Base-by-base conservation (phyloP, 164 flowering plant genomes). In the Aristolochia californica region DNA sequence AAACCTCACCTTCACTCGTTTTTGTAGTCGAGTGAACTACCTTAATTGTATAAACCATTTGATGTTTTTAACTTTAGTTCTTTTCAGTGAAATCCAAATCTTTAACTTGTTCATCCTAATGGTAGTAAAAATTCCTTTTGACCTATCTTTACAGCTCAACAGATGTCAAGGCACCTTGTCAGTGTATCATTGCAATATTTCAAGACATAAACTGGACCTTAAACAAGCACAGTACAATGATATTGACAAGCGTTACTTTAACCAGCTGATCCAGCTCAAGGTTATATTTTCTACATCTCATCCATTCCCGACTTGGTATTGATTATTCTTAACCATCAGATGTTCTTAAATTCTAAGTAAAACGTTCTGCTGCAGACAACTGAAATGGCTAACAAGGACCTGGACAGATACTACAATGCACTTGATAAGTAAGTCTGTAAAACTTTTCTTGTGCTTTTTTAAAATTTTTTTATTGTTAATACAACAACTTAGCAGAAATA, bases 351-450 rank as follows among this genome's bases (percentile, higher is more conserved):
- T 54, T 12, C 38, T 1, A 0, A 25, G 20, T 17, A 34, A 12
- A n/a, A 34, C 45, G 16, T 59, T 53, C 52, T 65, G 25, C 64
- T 60, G 21, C 90, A 94, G 99, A 94, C 99, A 44, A 87, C 93
- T 61, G 99, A 94, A 75, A 94, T 94, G 99, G 97, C 99, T 61
- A 94, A 94, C 73, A 94, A 90, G 74, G 99, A 94, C 69, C 82
- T 93, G 68, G 96, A 93, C 69, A 80, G 88, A 81, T 93, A 93
- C 72, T 85, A 87, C 74, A 81, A 76, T 74, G 99, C 99, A 10
- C 89, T 94, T 72, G 99, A 94, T 80, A 94, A 94, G 99, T 94
- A 60, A 78, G 94, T 56, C 57, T 60, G 53, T 13, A 25, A n/a
- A n/a, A 26, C 24, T 45, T 38, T 20, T 43, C 45, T 44, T 45